Percentiles rank a stretch among this genome's conserved stretches.
Evolutionary conservation across 441 rosid genomes (phyloP).

Genomic region (Mallotus japonicus): DNA sequence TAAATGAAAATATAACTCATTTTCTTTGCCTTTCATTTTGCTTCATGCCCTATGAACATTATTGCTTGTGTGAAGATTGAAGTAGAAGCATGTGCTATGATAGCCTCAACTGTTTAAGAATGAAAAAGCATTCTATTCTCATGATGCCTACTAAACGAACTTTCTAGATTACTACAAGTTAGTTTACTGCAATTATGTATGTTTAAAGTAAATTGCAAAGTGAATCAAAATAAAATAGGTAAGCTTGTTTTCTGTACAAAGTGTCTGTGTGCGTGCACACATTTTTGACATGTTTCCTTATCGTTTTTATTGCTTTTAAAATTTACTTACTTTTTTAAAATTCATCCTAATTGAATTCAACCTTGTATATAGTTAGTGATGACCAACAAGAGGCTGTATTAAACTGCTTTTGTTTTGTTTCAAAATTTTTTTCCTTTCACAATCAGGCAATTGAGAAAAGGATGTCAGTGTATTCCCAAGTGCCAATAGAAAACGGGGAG

Average conservation of each 20-base stretch:
- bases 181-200: not conserved
- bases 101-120: not conserved
- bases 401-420: constrained; percentile 13
- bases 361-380: not conserved
- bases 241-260: not conserved
- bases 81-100: not conserved
- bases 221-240: not conserved
- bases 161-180: not conserved
- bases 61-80: not conserved
- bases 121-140: not conserved
- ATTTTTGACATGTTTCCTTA: constrained; percentile 1
- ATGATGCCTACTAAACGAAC: not conserved
- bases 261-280: not conserved
- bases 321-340: not conserved
- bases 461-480: constrained; percentile 90
- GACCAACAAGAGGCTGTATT: constrained; percentile 9
- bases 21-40: too few relatives aligned
- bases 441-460: constrained; percentile 86
- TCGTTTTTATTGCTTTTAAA: constrained; percentile 2
- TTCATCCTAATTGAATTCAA: not conserved
- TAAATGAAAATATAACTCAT: too few relatives aligned
- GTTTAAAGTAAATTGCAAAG: not conserved
- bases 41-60: not conserved
- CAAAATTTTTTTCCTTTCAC: constrained; percentile 7
- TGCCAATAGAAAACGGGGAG: constrained; percentile 89